These are phyloP conservation scores for Hygrophila difformis DNA, from an alignment of 257 asterid species.

Conservation along the genomic window DNA sequence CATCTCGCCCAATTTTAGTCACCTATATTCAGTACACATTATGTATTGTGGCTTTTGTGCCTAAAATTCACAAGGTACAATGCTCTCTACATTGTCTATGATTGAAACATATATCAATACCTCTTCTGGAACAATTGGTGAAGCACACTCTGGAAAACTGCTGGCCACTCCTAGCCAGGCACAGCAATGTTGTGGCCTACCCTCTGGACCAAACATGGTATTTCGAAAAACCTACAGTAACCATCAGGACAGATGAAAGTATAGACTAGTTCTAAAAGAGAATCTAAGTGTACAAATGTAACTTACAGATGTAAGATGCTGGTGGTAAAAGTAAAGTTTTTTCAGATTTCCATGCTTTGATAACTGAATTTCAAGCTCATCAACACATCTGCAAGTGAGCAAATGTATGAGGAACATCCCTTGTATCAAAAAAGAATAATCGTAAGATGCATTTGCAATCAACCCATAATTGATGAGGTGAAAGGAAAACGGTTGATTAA, in stretches of 20 bases:
- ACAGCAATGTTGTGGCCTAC: slow-evolving; percentile 99
- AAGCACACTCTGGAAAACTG: slow-evolving; percentile 97
- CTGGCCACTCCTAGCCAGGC: slow-evolving; percentile 99
- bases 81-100: too few species aligned
- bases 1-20: slow-evolving; percentile 92
- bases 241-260: slow-evolving; percentile 24
- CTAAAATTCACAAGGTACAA: too few species aligned
- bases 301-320: slow-evolving; percentile 93
- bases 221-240: slow-evolving; percentile 73
- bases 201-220: slow-evolving; percentile 99
- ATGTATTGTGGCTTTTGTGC: slow-evolving; percentile 18
- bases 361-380: slow-evolving; percentile 90
- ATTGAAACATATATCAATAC: slow-evolving; percentile 29
- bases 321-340: slow-evolving; percentile 95
- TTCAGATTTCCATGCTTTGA: slow-evolving; percentile 87
- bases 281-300: slow-evolving; percentile 10
- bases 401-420: slow-evolving; percentile 14
- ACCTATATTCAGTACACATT: slow-evolving; percentile 38
- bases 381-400: slow-evolving; percentile 71
- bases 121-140: slow-evolving; percentile 89
- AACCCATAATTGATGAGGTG: background rate
- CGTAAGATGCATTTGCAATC: slow-evolving; percentile 12
- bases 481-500: too few species aligned
- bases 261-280: slow-evolving; percentile 4
- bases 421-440: slow-evolving; percentile 12